phyloP scores from a whole-genome alignment of 345 rosid species.

The Salix dunnii region DNA sequence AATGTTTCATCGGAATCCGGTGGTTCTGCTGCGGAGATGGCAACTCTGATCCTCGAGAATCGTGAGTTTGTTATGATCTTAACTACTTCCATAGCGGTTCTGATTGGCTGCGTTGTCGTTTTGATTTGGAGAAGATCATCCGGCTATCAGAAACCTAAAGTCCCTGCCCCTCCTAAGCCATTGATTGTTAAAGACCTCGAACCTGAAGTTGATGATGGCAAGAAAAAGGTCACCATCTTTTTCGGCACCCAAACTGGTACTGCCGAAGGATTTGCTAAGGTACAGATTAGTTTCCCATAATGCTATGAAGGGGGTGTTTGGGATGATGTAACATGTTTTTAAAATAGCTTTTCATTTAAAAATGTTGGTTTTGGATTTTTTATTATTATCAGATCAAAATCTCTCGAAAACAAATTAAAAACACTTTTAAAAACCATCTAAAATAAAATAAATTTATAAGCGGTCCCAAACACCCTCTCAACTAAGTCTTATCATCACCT shows the following conservation, averaged over 20 bases:
- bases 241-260: constrained; percentile 87
- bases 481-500: background rate
- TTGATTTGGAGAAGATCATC: constrained; percentile 73
- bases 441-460: no score
- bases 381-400: no score
- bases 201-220: constrained; percentile 44
- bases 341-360: no score
- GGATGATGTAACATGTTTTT: no score
- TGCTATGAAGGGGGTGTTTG: background rate
- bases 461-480: no score
- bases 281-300: constrained; percentile 1
- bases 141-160: background rate
- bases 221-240: constrained; percentile 59
- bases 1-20: constrained; percentile 46
- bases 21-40: constrained; percentile 32
- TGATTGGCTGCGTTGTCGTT: constrained; percentile 81
- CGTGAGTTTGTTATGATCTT: constrained; percentile 69
- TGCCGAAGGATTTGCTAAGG: constrained; percentile 82
- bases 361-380: no score
- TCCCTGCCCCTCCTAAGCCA: constrained; percentile 47
- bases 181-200: constrained; percentile 52
- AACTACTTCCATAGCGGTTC: constrained; percentile 81
- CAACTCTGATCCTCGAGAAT: constrained; percentile 49
- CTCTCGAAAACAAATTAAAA: no score
- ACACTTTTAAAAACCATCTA: no score